These are phyloP conservation scores for Ustulina deusta DNA, from an alignment of 2,329 filamentous ascomycete genomes.

Conservation along the genomic window DNA sequence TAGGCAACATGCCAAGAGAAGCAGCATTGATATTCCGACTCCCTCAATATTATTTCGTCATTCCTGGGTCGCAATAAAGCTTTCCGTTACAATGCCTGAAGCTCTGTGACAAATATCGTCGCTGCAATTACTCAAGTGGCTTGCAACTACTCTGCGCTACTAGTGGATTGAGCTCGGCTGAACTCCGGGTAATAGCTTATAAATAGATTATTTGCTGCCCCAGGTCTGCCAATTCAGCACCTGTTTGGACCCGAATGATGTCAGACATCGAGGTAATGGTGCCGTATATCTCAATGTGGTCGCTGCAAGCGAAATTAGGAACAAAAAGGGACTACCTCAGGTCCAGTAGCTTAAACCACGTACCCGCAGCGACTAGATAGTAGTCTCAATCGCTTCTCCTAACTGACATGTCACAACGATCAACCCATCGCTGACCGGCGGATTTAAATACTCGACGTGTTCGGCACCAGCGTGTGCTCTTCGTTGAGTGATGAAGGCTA, in stretches of 20 bases:
- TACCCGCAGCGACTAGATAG: not conserved
- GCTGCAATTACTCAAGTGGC: not conserved
- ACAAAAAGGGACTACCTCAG: not conserved
- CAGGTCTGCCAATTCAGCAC: not conserved
- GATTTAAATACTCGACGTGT: not conserved
- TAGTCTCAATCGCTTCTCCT: not conserved
- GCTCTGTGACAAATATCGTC: not conserved
- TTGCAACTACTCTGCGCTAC: not conserved
- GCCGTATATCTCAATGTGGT: not conserved
- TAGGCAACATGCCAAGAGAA: not conserved
- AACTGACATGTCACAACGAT: not conserved
- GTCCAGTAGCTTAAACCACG: not conserved
- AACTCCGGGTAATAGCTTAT: not conserved
- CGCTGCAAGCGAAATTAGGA: not conserved
- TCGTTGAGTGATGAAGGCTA: not conserved
- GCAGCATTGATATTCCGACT: not conserved
- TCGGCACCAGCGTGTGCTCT: not conserved
- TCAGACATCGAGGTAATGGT: not conserved
- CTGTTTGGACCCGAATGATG: not conserved
- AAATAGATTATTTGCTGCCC: not conserved
- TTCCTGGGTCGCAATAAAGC: not conserved
- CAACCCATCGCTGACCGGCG: too few species aligned
- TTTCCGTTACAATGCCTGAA: too few species aligned
- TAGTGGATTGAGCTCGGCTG: not conserved
- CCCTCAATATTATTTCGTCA: not conserved